Conservation (phyloP, 441 rosid genomes). For the Brassica hybrid region DNA sequence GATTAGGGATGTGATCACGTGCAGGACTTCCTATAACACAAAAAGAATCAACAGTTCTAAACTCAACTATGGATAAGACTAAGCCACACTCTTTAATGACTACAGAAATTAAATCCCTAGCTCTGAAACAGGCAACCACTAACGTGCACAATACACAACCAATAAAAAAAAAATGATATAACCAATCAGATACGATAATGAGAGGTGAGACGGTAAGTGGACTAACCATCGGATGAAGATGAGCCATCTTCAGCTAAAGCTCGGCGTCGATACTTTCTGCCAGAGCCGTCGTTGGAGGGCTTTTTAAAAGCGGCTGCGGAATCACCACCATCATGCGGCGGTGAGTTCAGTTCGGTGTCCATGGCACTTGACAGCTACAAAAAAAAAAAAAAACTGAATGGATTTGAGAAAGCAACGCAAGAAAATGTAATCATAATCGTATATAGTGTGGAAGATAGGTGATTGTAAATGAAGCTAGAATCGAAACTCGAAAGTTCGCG, state of each 20-base stretch:
- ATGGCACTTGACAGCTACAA: constrained; percentile 26
- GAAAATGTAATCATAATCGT: not conserved
- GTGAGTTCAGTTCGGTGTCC: constrained; percentile 48
- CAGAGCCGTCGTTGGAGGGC: constrained; percentile 58
- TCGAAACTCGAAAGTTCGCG: constrained; percentile 15
- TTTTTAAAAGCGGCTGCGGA: constrained; percentile 56
- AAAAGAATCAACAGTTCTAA: constrained; percentile 3
- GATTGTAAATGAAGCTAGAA: not conserved
- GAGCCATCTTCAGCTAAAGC: constrained; percentile 59
- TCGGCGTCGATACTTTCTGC: constrained; percentile 72
- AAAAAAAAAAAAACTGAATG: not conserved
- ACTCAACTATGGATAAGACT: too few relatives aligned
- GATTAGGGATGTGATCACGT: constrained; percentile 46
- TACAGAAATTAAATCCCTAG: too few relatives aligned
- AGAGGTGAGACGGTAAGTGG: not conserved
- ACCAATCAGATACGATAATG: too few relatives aligned
- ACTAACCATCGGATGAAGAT: constrained; percentile 68
- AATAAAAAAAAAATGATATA: not conserved
- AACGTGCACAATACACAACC: not conserved
- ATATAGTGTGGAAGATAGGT: not conserved
- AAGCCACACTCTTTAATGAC: too few relatives aligned
- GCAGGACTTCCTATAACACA: constrained; percentile 59
- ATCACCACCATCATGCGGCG: constrained; percentile 41
- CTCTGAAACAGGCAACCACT: too few relatives aligned
- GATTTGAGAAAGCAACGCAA: constrained; percentile 10